phyloP scores from a whole-genome alignment of 495 filamentous ascomycete genomes.

The Lentithecium fluviatile region DNA sequence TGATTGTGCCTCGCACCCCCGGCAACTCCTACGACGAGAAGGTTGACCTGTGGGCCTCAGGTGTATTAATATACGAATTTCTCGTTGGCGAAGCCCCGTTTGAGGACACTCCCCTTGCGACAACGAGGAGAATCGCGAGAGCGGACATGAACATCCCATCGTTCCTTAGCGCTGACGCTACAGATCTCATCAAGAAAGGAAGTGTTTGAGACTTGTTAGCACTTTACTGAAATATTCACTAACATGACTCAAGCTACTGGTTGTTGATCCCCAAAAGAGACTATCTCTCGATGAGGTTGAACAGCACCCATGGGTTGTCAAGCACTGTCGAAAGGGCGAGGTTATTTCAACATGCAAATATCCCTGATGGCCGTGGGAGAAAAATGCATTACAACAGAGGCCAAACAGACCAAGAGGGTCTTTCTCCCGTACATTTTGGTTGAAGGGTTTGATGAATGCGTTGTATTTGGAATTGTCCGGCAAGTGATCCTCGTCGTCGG shows the following conservation, averaged over 20 bases:
- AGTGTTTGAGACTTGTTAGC: not conserved
- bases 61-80: not conserved
- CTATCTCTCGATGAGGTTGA: not conserved
- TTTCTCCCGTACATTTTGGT: no score
- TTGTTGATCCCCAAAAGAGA: not conserved
- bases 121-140: not conserved
- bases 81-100: not conserved
- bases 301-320: not conserved
- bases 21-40: not conserved
- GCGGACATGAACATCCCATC: not conserved
- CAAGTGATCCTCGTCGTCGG: no score
- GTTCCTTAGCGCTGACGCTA: not conserved
- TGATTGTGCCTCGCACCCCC: not conserved
- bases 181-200: not conserved
- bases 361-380: no score
- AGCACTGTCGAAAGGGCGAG: not conserved
- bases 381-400: no score
- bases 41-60: not conserved
- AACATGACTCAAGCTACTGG: conserved; percentile 2
- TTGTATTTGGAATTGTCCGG: no score
- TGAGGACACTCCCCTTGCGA: not conserved
- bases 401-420: no score
- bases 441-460: no score
- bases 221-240: not conserved
- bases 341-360: no score